phyloP scores from a whole-genome alignment of 257 asterid species.

The Ocimum tenuiflorum region DNA sequence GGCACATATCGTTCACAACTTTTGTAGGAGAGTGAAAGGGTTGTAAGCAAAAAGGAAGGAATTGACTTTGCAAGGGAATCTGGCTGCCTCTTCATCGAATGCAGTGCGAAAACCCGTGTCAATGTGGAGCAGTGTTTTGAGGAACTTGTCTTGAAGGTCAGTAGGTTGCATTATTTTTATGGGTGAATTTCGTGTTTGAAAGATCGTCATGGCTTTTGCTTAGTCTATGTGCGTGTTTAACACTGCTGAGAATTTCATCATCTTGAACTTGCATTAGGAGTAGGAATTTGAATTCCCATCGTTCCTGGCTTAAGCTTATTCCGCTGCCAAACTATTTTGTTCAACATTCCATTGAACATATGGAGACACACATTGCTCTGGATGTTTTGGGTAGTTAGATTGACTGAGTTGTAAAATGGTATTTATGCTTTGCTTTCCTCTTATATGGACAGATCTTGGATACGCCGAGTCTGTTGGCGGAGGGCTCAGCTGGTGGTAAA shows the following conservation, averaged over 20 bases:
- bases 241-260: too few relatives aligned
- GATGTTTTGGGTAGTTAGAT: too few relatives aligned
- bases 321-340: too few relatives aligned
- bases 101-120: conserved; percentile 87
- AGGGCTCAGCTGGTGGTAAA: conserved; percentile 65
- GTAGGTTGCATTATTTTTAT: neutral
- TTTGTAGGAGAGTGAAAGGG: conserved; percentile 64
- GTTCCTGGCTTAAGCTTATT: too few relatives aligned
- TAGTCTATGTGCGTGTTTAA: too few relatives aligned
- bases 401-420: neutral
- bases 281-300: too few relatives aligned
- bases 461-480: conserved; percentile 77
- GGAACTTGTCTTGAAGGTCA: conserved; percentile 83
- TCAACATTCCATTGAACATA: too few relatives aligned
- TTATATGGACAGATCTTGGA: conserved; percentile 63
- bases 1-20: neutral
- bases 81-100: conserved; percentile 89
- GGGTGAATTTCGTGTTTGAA: neutral
- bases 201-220: neutral
- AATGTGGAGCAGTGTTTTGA: conserved; percentile 97
- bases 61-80: conserved; percentile 72
- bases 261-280: too few relatives aligned
- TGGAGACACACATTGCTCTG: too few relatives aligned
- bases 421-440: neutral
- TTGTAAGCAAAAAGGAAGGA: conserved; percentile 76